Percentiles rank a stretch among this genome's conserved stretches.
These are phyloP conservation scores for Diversispora eburnea DNA, from an alignment of 192 early-diverging fungal genomes.

Conservation along the genomic window DNA sequence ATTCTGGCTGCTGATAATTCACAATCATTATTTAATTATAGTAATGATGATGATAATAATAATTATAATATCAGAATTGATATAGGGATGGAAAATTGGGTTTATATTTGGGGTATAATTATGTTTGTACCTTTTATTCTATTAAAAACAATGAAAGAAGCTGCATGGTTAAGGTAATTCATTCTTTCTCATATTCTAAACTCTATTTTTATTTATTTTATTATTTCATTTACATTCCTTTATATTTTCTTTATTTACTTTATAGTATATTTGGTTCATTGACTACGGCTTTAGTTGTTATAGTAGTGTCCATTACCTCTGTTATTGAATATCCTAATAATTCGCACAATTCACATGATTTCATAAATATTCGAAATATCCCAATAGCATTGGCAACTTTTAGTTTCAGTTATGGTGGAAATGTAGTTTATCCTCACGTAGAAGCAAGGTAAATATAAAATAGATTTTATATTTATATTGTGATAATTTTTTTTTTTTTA, in stretches of 20 bases:
- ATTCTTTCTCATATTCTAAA: neutral
- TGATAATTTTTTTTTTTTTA: neutral
- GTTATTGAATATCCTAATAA: constrained; percentile 47
- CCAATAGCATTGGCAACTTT: constrained; percentile 62
- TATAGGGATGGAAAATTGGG: constrained; percentile 50
- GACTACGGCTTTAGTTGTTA: constrained; percentile 57
- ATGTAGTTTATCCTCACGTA: constrained; percentile 68
- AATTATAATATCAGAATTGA: constrained; percentile 35
- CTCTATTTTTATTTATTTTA: neutral
- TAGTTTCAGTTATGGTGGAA: constrained; percentile 66
- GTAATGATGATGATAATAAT: too few relatives aligned
- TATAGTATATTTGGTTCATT: constrained; percentile 58
- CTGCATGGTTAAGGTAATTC: constrained; percentile 47
- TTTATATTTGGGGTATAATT: constrained; percentile 48
- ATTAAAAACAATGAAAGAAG: constrained; percentile 67
- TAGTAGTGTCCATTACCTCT: constrained; percentile 52
- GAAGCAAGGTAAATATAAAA: constrained; percentile 40
- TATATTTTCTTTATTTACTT: neutral
- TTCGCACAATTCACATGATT: constrained; percentile 36
- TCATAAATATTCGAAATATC: constrained; percentile 48
- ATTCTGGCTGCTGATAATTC: constrained; percentile 64
- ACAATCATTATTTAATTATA: constrained; percentile 41
- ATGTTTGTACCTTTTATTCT: constrained; percentile 61
- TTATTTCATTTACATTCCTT: neutral
- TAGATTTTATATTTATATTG: neutral